Evolutionary conservation across 495 filamentous ascomycete species (phyloP).

Genomic region (Podospora pseudoanserina): DNA sequence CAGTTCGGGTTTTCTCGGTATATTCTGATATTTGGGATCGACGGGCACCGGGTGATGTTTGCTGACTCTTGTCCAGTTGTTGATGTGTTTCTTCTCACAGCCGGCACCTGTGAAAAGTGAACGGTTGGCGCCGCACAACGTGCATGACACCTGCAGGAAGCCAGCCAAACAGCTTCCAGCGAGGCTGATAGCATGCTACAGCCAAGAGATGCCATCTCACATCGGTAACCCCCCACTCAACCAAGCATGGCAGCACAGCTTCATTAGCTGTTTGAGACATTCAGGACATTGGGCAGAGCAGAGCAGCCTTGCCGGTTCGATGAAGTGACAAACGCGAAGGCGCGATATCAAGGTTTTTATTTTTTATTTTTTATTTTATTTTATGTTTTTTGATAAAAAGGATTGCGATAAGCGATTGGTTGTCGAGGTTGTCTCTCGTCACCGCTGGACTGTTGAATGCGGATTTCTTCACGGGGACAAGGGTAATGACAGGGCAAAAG

Average conservation of each 20-base stretch:
- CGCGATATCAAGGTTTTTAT: not conserved
- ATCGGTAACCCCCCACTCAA: not conserved
- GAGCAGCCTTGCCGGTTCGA: not conserved
- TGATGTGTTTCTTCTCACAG: not conserved
- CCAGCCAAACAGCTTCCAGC: not conserved
- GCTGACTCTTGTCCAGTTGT: not conserved
- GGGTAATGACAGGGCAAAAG: not conserved
- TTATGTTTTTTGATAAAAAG: not conserved
- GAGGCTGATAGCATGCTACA: not conserved
- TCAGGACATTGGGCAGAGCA: too few relatives aligned
- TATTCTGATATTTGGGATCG: not conserved
- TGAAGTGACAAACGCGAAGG: not conserved
- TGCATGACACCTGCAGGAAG: not conserved
- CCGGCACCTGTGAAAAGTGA: not conserved
- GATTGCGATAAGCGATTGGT: not conserved
- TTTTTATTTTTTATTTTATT: too few relatives aligned
- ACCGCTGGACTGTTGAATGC: not conserved
- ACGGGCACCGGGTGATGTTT: not conserved
- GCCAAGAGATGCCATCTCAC: not conserved
- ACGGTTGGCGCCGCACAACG: not conserved
- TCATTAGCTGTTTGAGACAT: not conserved
- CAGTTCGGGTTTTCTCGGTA: not conserved
- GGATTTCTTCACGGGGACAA: not conserved
- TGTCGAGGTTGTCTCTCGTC: not conserved
- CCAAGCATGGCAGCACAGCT: not conserved